Conservation (phyloP, 2,329 filamentous ascomycete genomes). For the Talaromyces sp. region DNA sequence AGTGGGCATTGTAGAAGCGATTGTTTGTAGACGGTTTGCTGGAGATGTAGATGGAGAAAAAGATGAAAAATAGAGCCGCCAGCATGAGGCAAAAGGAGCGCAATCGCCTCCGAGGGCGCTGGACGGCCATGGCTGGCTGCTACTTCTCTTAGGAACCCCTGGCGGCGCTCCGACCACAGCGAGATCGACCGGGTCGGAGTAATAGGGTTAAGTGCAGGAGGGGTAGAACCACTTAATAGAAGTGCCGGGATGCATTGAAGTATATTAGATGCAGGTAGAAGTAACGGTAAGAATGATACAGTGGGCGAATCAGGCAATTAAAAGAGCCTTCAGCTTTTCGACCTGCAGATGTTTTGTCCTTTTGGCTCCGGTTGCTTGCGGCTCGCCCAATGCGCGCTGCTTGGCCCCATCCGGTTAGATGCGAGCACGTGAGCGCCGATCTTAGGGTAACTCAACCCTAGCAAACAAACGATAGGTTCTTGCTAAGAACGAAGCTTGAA, state of each 20-base stretch:
- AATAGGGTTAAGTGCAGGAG: not conserved
- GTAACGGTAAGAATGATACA: not conserved
- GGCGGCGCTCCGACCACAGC: not conserved
- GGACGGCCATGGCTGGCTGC: slow-evolving; percentile 13
- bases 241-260: not conserved
- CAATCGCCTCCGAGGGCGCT: slow-evolving; percentile 15
- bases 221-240: not conserved
- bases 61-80: slow-evolving; percentile 18
- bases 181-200: slow-evolving; percentile 3
- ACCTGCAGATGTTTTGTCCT: not conserved
- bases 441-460: not conserved
- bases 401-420: not conserved
- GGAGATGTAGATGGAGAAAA: slow-evolving; percentile 37
- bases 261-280: not conserved
- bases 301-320: not conserved
- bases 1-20: slow-evolving; percentile 19
- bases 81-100: slow-evolving; percentile 15
- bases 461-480: too few relatives aligned
- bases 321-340: not conserved
- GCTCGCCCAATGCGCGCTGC: not conserved
- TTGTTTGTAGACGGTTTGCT: slow-evolving; percentile 24
- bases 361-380: not conserved
- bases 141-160: not conserved
- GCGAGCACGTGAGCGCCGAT: not conserved
- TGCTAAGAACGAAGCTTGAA: too few relatives aligned